phyloP scores from a whole-genome alignment of 2,329 filamentous ascomycete genomes.

The Sporothrix phasma region DNA sequence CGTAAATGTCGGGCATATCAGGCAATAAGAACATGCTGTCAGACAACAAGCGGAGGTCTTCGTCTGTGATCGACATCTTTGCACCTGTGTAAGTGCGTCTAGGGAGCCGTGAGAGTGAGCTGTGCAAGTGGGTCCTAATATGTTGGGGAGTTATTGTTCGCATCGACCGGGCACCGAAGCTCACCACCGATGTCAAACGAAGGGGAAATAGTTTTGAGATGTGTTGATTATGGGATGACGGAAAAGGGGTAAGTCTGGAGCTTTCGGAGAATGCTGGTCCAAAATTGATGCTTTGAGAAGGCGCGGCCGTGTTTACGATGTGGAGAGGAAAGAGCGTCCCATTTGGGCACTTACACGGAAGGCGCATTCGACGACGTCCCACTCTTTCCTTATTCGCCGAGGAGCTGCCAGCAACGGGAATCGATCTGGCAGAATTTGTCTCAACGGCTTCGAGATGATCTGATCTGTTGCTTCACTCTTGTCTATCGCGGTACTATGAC shows the following conservation, averaged over 20 bases:
- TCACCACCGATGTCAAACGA: not conserved
- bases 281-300: not conserved
- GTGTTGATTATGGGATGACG: not conserved
- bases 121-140: not conserved
- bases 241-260: not conserved
- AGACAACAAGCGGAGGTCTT: constrained; percentile 11
- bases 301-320: not conserved
- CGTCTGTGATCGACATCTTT: constrained; percentile 12
- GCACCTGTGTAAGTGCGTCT: not conserved
- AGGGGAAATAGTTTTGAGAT: not conserved
- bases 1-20: not conserved
- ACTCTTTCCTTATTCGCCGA: not conserved
- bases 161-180: not conserved
- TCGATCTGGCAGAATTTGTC: too few species aligned
- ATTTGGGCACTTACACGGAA: not conserved
- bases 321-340: not conserved
- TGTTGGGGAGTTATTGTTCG: not conserved
- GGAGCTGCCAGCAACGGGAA: too few species aligned
- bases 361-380: not conserved
- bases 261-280: not conserved
- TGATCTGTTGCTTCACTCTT: too few species aligned
- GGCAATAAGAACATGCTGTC: not conserved
- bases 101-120: not conserved
- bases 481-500: too few species aligned
- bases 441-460: too few species aligned